Conservation (phyloP, 768 basidiomycete genomes). For the Amanita polypyramis region DNA sequence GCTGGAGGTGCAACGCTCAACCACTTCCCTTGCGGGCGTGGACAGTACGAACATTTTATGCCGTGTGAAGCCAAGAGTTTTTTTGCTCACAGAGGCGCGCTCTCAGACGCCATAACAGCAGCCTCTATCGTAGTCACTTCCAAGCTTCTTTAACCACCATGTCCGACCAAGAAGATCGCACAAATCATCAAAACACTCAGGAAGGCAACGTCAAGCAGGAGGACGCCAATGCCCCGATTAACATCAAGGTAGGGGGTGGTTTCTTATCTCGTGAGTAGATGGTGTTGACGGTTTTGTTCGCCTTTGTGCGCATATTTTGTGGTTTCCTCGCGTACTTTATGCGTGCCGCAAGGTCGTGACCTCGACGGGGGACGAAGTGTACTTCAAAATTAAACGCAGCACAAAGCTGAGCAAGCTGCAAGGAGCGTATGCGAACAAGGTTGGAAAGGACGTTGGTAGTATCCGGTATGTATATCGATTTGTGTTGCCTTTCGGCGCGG, state of each 20-base stretch:
- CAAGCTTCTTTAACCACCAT: slow-evolving; percentile 19
- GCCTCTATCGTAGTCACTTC: not conserved
- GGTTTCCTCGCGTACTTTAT: slow-evolving; percentile 2
- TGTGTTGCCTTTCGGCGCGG: not conserved
- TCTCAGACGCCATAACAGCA: not conserved
- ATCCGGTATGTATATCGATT: slow-evolving; percentile 58
- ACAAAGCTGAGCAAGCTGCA: slow-evolving; percentile 90
- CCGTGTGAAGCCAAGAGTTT: not conserved
- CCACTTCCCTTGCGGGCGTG: not conserved
- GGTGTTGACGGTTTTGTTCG: not conserved
- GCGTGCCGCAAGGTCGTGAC: slow-evolving; percentile 49
- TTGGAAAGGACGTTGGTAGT: slow-evolving; percentile 79
- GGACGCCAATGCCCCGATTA: slow-evolving; percentile 57
- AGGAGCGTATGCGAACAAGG: slow-evolving; percentile 85
- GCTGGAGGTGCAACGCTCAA: not conserved
- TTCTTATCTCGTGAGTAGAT: not conserved
- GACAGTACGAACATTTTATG: slow-evolving; percentile 1
- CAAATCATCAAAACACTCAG: slow-evolving; percentile 11
- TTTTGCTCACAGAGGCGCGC: not conserved
- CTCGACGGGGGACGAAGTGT: slow-evolving; percentile 77
- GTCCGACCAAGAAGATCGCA: slow-evolving; percentile 41
- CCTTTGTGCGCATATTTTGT: not conserved
- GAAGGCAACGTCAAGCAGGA: slow-evolving; percentile 40
- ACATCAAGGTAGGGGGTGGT: slow-evolving; percentile 50
- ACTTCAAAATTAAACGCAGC: slow-evolving; percentile 94